Evolutionary conservation across 164 flowering plant genomes (phyloP).

Genomic region (Aristolochia contorta): DNA sequence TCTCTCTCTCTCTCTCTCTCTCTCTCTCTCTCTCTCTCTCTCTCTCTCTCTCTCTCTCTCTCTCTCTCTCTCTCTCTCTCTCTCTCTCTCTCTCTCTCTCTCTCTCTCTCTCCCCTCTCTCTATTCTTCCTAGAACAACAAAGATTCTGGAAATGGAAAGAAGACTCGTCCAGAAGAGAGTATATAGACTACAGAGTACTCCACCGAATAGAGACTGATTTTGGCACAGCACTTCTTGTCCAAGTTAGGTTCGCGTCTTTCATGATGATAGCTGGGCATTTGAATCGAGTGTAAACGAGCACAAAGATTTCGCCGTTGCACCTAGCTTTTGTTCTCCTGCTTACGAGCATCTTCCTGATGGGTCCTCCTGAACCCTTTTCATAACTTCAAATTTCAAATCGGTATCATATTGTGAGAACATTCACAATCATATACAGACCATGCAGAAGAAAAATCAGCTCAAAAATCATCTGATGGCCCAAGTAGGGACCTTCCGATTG

Average conservation of each 20-base stretch:
- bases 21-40: no score
- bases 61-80: no score
- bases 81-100: neutral
- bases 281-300: neutral
- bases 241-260: neutral
- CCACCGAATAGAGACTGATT: neutral
- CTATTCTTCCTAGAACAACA: neutral
- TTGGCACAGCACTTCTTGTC: neutral
- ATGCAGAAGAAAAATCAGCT: no score
- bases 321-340: neutral
- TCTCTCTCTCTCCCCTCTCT: neutral
- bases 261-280: neutral
- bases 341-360: neutral
- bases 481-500: no score
- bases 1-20: no score
- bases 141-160: no score
- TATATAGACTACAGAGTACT: no score
- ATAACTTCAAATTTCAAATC: neutral
- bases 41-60: no score
- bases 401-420: neutral
- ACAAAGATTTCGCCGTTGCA: neutral
- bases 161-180: neutral
- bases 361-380: neutral
- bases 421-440: neutral
- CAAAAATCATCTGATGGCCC: no score